Evolutionary conservation across 2,329 filamentous ascomycete species (phyloP), one percentile per base, ranked within the genome.

Genomic region (Ophiobolus disseminans): DNA sequence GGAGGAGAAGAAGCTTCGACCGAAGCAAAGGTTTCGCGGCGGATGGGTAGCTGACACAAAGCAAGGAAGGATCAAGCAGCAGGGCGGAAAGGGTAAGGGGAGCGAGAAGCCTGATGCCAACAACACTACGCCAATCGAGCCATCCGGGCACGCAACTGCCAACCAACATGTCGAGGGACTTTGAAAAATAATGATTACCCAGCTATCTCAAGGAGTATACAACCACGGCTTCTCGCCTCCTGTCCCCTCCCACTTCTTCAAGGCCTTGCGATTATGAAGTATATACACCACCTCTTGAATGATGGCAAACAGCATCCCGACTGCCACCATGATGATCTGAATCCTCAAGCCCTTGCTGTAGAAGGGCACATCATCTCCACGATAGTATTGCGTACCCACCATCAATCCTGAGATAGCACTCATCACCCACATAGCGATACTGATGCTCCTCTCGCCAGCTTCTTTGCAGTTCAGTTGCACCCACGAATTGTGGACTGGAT

Each of bases 401-500:
- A 82, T 80, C 43, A 82, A 50, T 0, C 80, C 79, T 10, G 66
- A 73, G 6, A 79, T 81, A 3, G 79, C 78, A n/a, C 69, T 74
- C 78, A 81, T 81, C 2, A 82, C 79, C 72, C 72, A 75, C 76
- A 77, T 73, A 70, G 80, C 79, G 37, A 82, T 75, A 16, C 69
- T 73, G 40, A 82, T 78, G 51, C 77, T 82, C 43, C 78, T 62
- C 59, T 81, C 79, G 4, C 74, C 63, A 0, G 76, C 58, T 14
- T 76, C 76, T 11, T 66, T 68, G 54, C 80, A 82, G 53, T 82
- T 83, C 5, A 82, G 64, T 57, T 81, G 78, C 14, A 80, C 67
- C 80, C 79, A 82, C 0, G 77, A 74, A 60, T 82, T 82, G 45
- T 82, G 78, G 0, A 80, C 72, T 0, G 80, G 80, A 60, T 82